Conservation (phyloP, 2,329 filamentous ascomycete species). For the Aureobasidium sp. region DNA sequence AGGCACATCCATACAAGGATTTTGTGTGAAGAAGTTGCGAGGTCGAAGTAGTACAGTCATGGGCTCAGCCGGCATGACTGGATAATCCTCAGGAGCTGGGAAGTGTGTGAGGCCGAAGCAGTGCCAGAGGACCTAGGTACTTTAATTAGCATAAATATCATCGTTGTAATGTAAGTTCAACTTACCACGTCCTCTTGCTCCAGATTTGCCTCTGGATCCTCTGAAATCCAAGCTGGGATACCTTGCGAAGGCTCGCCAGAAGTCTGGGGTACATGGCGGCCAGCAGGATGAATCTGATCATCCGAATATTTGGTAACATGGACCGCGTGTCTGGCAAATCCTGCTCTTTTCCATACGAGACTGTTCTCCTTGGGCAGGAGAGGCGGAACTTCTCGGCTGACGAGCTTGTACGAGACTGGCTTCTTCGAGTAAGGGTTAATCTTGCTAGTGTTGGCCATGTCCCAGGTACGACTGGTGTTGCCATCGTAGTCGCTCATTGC, state of each 20-base stretch:
- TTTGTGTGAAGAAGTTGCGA: slow-evolving; percentile 72
- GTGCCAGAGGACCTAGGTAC: slow-evolving; percentile 59
- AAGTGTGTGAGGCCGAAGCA: slow-evolving; percentile 89
- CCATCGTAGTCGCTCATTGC: slow-evolving; percentile 75
- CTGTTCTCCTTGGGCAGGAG: slow-evolving; percentile 73
- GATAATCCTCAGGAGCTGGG: slow-evolving; percentile 82
- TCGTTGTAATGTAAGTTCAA: neutral
- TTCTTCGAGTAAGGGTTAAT: slow-evolving; percentile 82
- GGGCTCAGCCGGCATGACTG: slow-evolving; percentile 69
- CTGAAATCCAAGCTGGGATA: slow-evolving; percentile 65
- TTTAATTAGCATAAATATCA: neutral
- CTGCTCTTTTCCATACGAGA: slow-evolving; percentile 81
- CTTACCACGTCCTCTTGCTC: slow-evolving; percentile 57
- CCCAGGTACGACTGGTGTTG: slow-evolving; percentile 73
- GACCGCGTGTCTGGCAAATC: slow-evolving; percentile 77
- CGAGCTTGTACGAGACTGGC: slow-evolving; percentile 79
- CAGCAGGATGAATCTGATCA: slow-evolving; percentile 74
- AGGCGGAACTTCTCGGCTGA: slow-evolving; percentile 71
- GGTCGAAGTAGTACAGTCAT: slow-evolving; percentile 74
- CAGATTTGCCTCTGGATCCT: slow-evolving; percentile 57
- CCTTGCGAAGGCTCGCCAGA: slow-evolving; percentile 68
- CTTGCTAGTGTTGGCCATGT: slow-evolving; percentile 76
- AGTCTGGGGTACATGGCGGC: slow-evolving; percentile 80
- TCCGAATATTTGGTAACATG: slow-evolving; percentile 83
- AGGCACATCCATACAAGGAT: slow-evolving; percentile 72